Evolutionary conservation across 352 stramenopile species (phyloP).

Genomic region (Globisporangium takayamanum): DNA sequence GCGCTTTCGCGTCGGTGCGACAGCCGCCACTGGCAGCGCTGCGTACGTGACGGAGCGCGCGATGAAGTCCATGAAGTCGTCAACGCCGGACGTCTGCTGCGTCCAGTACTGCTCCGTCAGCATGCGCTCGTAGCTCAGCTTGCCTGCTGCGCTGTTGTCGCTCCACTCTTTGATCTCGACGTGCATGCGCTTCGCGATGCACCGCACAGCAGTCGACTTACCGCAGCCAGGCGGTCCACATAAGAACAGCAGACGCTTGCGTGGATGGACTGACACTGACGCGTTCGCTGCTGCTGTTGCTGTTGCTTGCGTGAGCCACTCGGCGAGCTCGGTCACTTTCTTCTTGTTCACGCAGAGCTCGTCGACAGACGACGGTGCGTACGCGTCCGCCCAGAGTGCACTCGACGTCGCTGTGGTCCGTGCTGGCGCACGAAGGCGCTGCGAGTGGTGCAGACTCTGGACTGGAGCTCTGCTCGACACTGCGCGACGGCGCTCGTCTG

Average conservation of each 20-base stretch:
- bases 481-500: conserved; percentile 10
- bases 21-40: conserved; percentile 29
- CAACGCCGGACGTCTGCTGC: conserved; percentile 37
- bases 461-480: background rate
- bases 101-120: conserved; percentile 44
- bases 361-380: conserved; percentile 35
- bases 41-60: conserved; percentile 61
- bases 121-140: conserved; percentile 46
- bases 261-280: conserved; percentile 5
- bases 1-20: conserved; percentile 7
- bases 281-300: background rate
- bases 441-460: background rate
- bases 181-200: conserved; percentile 38
- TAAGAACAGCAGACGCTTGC: conserved; percentile 70
- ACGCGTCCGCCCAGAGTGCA: conserved; percentile 46
- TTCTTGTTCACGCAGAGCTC: conserved; percentile 82
- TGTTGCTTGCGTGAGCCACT: conserved; percentile 45
- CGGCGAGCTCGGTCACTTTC: conserved; percentile 64
- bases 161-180: conserved; percentile 61
- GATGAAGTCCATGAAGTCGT: conserved; percentile 81
- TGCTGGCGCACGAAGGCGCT: conserved; percentile 19
- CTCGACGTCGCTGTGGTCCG: conserved; percentile 6
- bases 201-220: conserved; percentile 74
- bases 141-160: conserved; percentile 54
- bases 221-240: conserved; percentile 72